Conservation (phyloP, 371 early-diverging fungal genomes). For the Nematocida displodere region DNA sequence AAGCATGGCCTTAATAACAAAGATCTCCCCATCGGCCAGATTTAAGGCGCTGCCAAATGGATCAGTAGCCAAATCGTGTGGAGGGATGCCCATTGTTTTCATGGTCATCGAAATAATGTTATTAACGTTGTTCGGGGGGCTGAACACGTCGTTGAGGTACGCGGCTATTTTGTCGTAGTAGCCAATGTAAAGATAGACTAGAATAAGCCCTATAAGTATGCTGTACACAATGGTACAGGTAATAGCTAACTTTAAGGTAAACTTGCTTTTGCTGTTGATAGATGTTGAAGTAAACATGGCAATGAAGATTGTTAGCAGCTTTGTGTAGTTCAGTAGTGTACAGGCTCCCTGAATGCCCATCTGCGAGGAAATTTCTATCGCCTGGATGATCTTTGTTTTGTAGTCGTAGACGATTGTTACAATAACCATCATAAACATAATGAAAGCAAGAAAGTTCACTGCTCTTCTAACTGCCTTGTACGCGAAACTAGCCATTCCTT, state of each 20-base stretch:
- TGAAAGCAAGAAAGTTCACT: constrained; percentile 36
- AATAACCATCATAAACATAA: constrained; percentile 20
- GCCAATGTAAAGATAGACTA: constrained; percentile 11
- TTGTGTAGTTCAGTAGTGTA: background rate
- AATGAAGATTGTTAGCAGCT: constrained; percentile 15
- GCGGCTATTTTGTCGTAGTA: no score
- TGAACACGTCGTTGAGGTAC: no score
- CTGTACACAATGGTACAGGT: constrained; percentile 20
- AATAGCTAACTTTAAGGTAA: constrained; percentile 39
- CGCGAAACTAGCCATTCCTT: constrained; percentile 34
- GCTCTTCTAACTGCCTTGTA: constrained; percentile 34
- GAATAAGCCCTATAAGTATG: background rate
- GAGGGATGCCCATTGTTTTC: no score
- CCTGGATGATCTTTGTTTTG: background rate
- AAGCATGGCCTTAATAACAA: background rate
- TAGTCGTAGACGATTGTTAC: constrained; percentile 1
- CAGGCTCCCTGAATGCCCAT: background rate
- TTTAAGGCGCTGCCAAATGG: background rate
- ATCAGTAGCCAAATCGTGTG: background rate
- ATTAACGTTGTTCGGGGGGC: no score
- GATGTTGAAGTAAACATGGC: constrained; percentile 40
- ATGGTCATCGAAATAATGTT: no score
- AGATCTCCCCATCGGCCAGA: constrained; percentile 12
- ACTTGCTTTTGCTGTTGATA: constrained; percentile 52
- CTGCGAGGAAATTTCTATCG: constrained; percentile 1